Base-by-base conservation (phyloP, 768 basidiomycete species). In the Mycena crocata region DNA sequence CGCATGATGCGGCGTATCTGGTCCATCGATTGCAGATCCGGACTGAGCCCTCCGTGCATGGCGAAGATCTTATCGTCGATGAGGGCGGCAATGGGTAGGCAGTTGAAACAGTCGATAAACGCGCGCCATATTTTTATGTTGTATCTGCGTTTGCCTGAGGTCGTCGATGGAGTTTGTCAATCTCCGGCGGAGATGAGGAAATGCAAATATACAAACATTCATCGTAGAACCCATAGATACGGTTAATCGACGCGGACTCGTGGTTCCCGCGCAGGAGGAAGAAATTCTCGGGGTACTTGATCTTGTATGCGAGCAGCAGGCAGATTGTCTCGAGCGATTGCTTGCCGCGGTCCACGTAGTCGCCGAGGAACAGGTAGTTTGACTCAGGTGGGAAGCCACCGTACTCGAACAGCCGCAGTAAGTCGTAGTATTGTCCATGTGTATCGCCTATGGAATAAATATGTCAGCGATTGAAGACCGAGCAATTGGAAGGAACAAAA, bases 51-150 rank as follows among this genome's bases (percentile, higher is more conserved):
- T 60, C 96, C 96, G 75, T 99, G 96, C 96, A 99, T 98, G 52
- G 96, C 97, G 80, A 99, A 98, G 78, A 99, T 99, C 84, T 98
- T 98, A 83, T 98, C 97, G 82, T 98, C 97, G 78, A 99, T 98
- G 82, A 99, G 98, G 74, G 97, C 97, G 52, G 97, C 97, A 79
- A 99, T 98, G 40, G 97, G 97, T 71, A 99, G 84, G 80, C 97
- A 98, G 84, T 99, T 99, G 88, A 99, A 99, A 83, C 97, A 98
- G 79, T 99, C 97, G 64, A 96, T 98, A 81, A 99, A 99, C 34
- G 97, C 98, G 87, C 98, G 99, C 97, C 97, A 99, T 76, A 98
- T 87, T 81, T 99, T 99, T 88, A 99, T 98, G 86, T 98, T 99
- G 87, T 98, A 99, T 76, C 97, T 90, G 79, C 97, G 95, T 87